Conservation (phyloP, 495 filamentous ascomycete genomes). For the Penicillium longicatenatum region DNA sequence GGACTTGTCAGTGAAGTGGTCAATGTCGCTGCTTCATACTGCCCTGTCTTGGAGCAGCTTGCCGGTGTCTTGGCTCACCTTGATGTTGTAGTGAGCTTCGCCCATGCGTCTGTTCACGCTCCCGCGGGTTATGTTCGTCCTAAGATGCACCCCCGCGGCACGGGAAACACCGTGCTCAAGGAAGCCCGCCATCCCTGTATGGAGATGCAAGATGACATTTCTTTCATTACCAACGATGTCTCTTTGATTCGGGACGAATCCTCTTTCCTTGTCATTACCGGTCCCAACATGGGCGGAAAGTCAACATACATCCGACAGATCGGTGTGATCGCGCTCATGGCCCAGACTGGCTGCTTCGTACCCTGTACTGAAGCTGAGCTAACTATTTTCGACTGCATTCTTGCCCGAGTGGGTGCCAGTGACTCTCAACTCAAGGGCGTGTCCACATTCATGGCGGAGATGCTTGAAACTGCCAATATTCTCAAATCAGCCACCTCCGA, state of each 20-base stretch:
- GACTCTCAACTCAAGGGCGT: slow-evolving; percentile 98
- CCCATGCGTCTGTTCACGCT: slow-evolving; percentile 91
- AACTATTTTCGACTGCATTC: slow-evolving; percentile 96
- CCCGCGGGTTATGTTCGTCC: slow-evolving; percentile 89
- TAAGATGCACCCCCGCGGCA: slow-evolving; percentile 86
- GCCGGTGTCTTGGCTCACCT: slow-evolving; percentile 90
- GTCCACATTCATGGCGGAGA: slow-evolving; percentile 99
- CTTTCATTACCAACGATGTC: slow-evolving; percentile 98
- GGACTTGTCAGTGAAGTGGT: slow-evolving; percentile 93
- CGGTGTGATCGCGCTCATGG: slow-evolving; percentile 96
- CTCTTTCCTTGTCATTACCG: slow-evolving; percentile 95
- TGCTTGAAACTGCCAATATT: slow-evolving; percentile 98
- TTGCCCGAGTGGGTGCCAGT: slow-evolving; percentile 92
- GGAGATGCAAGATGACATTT: slow-evolving; percentile 98
- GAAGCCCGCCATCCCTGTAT: slow-evolving; percentile 97
- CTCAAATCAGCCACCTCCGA: slow-evolving; percentile 95
- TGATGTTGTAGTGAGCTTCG: slow-evolving; percentile 94
- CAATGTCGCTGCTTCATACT: slow-evolving; percentile 89
- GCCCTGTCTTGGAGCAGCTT: slow-evolving; percentile 87
- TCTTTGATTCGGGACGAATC: slow-evolving; percentile 76
- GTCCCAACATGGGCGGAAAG: slow-evolving; percentile 99
- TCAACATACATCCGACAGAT: slow-evolving; percentile 98
- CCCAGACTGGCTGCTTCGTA: slow-evolving; percentile 95
- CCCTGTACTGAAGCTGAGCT: slow-evolving; percentile 88
- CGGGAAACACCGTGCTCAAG: slow-evolving; percentile 86